These are phyloP conservation scores for Debaryomyces maramus DNA, from an alignment of 805 yeast genomes.

Conservation along the genomic window DNA sequence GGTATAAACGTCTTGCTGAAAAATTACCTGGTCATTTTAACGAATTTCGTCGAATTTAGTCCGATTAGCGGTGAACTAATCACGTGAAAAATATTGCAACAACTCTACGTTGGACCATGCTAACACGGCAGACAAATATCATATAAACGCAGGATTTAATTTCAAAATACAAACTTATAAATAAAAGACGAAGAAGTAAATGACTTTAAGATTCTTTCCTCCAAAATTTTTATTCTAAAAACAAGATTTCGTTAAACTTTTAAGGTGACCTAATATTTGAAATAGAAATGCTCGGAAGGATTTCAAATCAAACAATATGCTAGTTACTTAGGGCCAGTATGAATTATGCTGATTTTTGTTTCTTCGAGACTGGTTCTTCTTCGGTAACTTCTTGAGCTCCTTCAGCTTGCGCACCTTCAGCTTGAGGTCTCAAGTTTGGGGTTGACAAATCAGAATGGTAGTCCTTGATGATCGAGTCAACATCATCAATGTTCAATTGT, in stretches of 20 bases:
- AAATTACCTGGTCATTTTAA: too few species aligned
- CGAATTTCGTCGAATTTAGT: background rate
- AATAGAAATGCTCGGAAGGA: background rate
- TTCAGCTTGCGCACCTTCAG: conserved; percentile 9
- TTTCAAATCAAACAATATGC: conserved; percentile 3
- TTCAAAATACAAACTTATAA: background rate
- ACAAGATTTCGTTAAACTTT: background rate
- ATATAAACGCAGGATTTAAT: background rate
- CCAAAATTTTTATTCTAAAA: too few species aligned
- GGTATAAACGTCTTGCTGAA: background rate
- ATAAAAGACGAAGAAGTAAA: background rate
- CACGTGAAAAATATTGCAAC: background rate
- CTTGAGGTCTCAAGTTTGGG: conserved; percentile 26
- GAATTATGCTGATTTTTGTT: conserved; percentile 14
- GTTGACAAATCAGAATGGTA: conserved; percentile 47
- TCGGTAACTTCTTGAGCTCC: conserved; percentile 20
- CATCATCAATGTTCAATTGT: conserved; percentile 60
- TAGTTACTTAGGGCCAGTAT: conserved; percentile 1
- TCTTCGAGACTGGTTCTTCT: conserved; percentile 37
- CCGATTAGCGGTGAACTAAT: conserved; percentile 1
- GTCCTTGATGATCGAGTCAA: conserved; percentile 57
- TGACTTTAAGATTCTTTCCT: background rate
- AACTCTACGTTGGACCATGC: background rate
- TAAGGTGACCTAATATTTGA: background rate
- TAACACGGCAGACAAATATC: conserved; percentile 1